phyloP scores from a whole-genome alignment of 306 rosid species.

The Dalbergia oliveri region DNA sequence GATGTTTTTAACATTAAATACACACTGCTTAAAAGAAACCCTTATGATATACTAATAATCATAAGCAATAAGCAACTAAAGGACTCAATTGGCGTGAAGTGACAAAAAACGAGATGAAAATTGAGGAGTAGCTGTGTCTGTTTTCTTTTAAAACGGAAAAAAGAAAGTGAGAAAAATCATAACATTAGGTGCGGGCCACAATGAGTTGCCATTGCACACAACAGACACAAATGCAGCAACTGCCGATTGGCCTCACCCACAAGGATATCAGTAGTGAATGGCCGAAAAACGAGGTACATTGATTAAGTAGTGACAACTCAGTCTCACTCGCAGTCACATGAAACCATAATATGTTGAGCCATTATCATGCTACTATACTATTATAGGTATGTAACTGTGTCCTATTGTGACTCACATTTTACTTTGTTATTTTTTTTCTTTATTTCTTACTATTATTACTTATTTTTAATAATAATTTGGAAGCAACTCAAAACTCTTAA shows the following conservation, averaged over 20 bases:
- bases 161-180: constrained; percentile 1
- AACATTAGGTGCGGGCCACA: constrained; percentile 44
- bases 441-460: neutral
- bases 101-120: neutral
- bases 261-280: neutral
- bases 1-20: neutral
- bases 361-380: neutral
- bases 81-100: constrained; percentile 5
- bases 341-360: neutral
- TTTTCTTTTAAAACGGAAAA: constrained; percentile 10
- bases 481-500: too few relatives aligned
- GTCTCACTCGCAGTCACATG: neutral
- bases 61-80: neutral
- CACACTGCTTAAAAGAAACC: neutral
- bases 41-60: neutral
- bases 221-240: constrained; percentile 45
- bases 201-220: constrained; percentile 32
- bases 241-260: constrained; percentile 17
- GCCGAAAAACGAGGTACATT: neutral
- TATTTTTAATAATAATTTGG: too few relatives aligned
- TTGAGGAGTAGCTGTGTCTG: neutral
- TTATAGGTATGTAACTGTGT: neutral
- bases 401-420: neutral
- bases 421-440: neutral
- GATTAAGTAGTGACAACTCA: constrained; percentile 7